Percentiles rank a stretch among this genome's conserved stretches.
Evolutionary conservation across 2,329 filamentous ascomycete species (phyloP).

Genomic region (Didymella exigua): DNA sequence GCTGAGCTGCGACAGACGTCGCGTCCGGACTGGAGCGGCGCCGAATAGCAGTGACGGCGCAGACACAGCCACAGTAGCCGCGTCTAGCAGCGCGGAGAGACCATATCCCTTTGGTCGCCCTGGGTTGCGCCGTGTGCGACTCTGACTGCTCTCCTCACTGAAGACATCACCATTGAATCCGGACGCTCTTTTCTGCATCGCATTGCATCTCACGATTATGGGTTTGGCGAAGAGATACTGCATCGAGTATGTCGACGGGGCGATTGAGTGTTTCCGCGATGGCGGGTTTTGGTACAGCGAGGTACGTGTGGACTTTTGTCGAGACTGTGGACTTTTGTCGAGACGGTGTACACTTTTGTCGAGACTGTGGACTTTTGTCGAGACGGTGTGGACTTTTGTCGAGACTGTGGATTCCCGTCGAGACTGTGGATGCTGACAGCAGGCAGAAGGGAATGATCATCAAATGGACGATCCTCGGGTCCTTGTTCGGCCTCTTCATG

Average conservation of each 20-base stretch:
- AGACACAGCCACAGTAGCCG: slow-evolving; percentile 6
- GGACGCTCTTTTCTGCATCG: slow-evolving; percentile 5
- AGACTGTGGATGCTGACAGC: background rate
- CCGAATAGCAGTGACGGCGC: slow-evolving; percentile 15
- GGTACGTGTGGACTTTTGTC: slow-evolving; percentile 29
- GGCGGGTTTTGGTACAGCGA: slow-evolving; percentile 44
- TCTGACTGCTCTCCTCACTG: background rate
- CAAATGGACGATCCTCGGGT: slow-evolving; percentile 73
- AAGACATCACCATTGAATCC: background rate
- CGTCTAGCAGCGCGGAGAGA: background rate
- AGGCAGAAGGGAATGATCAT: slow-evolving; percentile 66
- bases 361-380: too few species aligned
- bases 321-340: too few species aligned
- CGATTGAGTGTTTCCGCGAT: slow-evolving; percentile 36
- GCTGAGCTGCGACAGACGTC: slow-evolving; percentile 26
- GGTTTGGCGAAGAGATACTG: slow-evolving; percentile 37
- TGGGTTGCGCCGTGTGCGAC: slow-evolving; percentile 1
- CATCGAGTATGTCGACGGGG: slow-evolving; percentile 32
- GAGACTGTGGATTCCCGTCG: too few species aligned
- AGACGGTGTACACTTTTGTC: too few species aligned
- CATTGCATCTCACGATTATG: slow-evolving; percentile 28
- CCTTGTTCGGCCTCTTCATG: slow-evolving; percentile 63
- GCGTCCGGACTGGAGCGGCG: slow-evolving; percentile 18
- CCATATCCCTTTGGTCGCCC: slow-evolving; percentile 12
- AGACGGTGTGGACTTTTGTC: too few species aligned